Conservation (phyloP, 352 stramenopile species). For the Blastocystis sp. region DNA sequence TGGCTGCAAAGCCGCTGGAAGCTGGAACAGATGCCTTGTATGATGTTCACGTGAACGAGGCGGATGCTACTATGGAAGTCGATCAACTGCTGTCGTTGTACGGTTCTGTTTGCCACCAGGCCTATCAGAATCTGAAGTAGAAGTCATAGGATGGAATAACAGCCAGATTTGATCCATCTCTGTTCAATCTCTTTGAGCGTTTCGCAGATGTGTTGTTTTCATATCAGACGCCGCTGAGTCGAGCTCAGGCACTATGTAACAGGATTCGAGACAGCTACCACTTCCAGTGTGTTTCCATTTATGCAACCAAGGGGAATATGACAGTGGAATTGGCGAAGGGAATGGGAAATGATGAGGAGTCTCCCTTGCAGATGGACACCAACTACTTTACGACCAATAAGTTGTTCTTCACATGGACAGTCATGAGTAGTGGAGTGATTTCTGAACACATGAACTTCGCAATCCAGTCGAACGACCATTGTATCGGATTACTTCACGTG, state of each 20-base stretch:
- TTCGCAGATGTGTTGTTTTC: neutral
- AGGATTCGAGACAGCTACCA: neutral
- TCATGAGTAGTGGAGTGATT: too few species aligned
- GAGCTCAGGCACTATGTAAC: neutral
- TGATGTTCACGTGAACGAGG: neutral
- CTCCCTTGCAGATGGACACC: too few species aligned
- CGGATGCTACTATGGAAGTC: too few species aligned
- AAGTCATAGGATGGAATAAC: neutral
- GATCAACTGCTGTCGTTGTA: neutral
- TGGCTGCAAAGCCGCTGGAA: neutral
- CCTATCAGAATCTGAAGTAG: neutral
- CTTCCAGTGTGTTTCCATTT: neutral
- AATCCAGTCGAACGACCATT: neutral
- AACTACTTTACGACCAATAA: too few species aligned
- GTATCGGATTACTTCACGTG: neutral
- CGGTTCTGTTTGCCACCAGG: neutral
- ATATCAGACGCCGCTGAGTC: neutral
- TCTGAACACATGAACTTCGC: neutral
- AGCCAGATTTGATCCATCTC: neutral
- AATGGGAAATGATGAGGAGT: too few species aligned
- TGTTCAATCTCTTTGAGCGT: neutral
- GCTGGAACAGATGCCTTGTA: constrained; percentile 9
- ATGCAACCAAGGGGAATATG: neutral
- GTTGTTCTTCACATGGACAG: too few species aligned
- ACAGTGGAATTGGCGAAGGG: too few species aligned